Evolutionary conservation across 768 basidiomycete species (phyloP).

Genomic region (Glaciozyma antarctica): DNA sequence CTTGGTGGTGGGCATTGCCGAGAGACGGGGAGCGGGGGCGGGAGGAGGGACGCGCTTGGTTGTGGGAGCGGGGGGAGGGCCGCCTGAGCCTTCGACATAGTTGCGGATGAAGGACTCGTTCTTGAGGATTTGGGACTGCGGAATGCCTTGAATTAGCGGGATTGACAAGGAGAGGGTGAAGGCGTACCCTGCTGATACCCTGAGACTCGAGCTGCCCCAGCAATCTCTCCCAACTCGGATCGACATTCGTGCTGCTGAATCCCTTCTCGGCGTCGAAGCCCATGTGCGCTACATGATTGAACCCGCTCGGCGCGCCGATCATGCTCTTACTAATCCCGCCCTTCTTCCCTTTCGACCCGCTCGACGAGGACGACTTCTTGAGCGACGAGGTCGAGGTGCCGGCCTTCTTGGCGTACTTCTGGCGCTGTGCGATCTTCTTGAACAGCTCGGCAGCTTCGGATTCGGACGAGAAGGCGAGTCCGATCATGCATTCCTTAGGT

Average conservation of each 20-base stretch:
- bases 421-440: conserved; percentile 45
- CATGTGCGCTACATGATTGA: conserved; percentile 89
- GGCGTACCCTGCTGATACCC: conserved; percentile 51
- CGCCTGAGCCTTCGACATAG: conserved; percentile 54
- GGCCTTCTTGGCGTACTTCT: conserved; percentile 28
- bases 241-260: conserved; percentile 75
- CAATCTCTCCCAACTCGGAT: conserved; percentile 75
- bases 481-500: conserved; percentile 73
- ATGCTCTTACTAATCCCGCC: conserved; percentile 83
- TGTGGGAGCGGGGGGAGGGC: conserved; percentile 36
- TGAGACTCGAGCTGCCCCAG: conserved; percentile 54
- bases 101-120: conserved; percentile 84
- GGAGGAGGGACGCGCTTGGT: conserved; percentile 39
- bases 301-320: conserved; percentile 73
- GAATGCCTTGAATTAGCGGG: neutral
- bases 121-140: conserved; percentile 53
- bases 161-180: neutral
- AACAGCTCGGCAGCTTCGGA: conserved; percentile 69
- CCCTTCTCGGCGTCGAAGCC: conserved; percentile 80
- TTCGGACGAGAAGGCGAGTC: conserved; percentile 80
- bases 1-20: conserved; percentile 9
- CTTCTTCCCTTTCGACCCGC: conserved; percentile 42
- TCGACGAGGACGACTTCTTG: neutral
- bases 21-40: conserved; percentile 25
- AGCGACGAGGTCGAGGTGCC: neutral